A percentile compares a stretch with the other conserved stretches of the same genome.
phyloP scores from a whole-genome alignment of 768 basidiomycete genomes.

The Pleurotus tuber-regium region DNA sequence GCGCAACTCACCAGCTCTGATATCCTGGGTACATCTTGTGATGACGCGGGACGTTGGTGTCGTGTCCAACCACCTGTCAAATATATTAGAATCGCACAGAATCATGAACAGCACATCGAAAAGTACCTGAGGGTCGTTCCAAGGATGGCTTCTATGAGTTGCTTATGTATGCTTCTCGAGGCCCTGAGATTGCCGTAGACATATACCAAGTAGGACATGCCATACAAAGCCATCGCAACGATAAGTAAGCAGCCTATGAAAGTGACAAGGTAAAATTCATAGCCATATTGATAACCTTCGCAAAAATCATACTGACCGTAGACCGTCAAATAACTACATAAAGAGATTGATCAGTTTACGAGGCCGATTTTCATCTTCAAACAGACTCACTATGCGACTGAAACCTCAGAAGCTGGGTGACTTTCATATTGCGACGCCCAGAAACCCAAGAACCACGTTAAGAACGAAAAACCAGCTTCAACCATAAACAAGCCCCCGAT shows the following conservation, averaged over 20 bases:
- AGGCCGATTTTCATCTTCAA: no score
- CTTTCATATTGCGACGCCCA: constrained; percentile 20
- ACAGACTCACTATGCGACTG: constrained; percentile 20
- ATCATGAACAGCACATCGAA: not conserved
- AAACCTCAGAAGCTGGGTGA: constrained; percentile 17
- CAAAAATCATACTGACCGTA: not conserved
- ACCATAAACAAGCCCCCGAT: constrained; percentile 12
- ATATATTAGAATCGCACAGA: not conserved
- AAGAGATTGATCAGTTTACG: no score
- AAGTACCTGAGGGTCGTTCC: constrained; percentile 43
- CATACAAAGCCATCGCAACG: constrained; percentile 24
- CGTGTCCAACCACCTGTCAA: constrained; percentile 25
- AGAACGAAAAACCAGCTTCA: constrained; percentile 13
- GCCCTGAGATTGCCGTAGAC: constrained; percentile 37
- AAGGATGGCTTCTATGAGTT: constrained; percentile 37
- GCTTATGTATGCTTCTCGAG: constrained; percentile 36
- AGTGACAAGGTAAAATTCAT: constrained; percentile 1
- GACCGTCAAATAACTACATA: not conserved
- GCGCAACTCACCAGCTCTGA: constrained; percentile 25
- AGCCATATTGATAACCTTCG: no score
- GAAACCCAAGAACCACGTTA: constrained; percentile 24
- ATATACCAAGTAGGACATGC: constrained; percentile 25
- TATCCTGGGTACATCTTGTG: constrained; percentile 44
- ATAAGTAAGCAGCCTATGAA: constrained; percentile 20
- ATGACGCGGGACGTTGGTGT: constrained; percentile 36